Evolutionary conservation across 2,329 filamentous ascomycete genomes (phyloP).

Genomic region (Penicillium sp.): DNA sequence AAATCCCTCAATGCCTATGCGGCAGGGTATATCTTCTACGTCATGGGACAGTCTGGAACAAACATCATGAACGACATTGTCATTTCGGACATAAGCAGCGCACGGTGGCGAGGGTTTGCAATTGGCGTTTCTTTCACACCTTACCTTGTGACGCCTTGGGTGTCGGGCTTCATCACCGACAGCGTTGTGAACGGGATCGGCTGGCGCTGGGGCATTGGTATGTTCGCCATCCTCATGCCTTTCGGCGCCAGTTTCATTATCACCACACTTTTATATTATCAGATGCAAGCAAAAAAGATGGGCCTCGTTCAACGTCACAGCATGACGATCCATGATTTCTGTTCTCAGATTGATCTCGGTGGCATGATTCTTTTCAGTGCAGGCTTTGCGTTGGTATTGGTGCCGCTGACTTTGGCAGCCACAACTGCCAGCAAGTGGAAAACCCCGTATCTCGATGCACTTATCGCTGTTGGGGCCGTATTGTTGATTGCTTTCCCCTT

Average conservation of each 20-base stretch:
- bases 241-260: slow-evolving; percentile 42
- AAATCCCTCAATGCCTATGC: slow-evolving; percentile 42
- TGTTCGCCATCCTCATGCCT: slow-evolving; percentile 50
- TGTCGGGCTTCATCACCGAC: slow-evolving; percentile 48
- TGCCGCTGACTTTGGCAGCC: slow-evolving; percentile 53
- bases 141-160: slow-evolving; percentile 47
- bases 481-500: slow-evolving; percentile 50
- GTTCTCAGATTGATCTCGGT: slow-evolving; percentile 40
- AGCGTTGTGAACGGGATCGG: slow-evolving; percentile 46
- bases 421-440: slow-evolving; percentile 48
- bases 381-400: slow-evolving; percentile 54
- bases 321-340: slow-evolving; percentile 33
- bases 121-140: slow-evolving; percentile 45
- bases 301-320: slow-evolving; percentile 33
- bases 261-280: slow-evolving; percentile 42
- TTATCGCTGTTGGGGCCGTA: slow-evolving; percentile 50
- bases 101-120: slow-evolving; percentile 46
- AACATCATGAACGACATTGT: slow-evolving; percentile 48
- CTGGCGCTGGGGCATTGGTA: slow-evolving; percentile 52
- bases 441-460: slow-evolving; percentile 50
- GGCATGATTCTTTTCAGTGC: slow-evolving; percentile 54
- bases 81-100: slow-evolving; percentile 48
- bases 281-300: slow-evolving; percentile 36
- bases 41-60: slow-evolving; percentile 44
- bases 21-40: slow-evolving; percentile 42